Percentiles rank a stretch among this genome's conserved stretches.
Conservation (phyloP, 2,329 filamentous ascomycete species). For the Aspergillus texensis region DNA sequence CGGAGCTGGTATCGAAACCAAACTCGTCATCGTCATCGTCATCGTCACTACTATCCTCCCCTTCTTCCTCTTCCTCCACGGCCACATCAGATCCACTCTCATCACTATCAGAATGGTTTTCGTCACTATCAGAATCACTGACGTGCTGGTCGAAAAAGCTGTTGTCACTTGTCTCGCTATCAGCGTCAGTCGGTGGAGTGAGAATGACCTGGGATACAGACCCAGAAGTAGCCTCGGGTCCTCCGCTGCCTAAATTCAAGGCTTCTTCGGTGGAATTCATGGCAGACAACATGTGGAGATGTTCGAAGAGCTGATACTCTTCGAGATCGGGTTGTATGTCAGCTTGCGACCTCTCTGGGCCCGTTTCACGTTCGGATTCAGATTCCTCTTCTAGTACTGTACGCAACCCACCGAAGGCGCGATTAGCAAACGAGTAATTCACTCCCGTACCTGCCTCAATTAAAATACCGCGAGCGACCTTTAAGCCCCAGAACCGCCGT, state of each 20-base stretch:
- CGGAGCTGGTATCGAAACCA: conserved; percentile 34
- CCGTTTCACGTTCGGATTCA: conserved; percentile 37
- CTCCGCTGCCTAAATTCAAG: conserved; percentile 11
- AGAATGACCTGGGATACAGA: background rate
- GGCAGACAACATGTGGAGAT: background rate
- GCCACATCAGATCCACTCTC: conserved; percentile 13
- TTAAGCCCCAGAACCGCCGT: conserved; percentile 60
- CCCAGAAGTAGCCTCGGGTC: background rate
- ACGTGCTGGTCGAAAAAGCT: conserved; percentile 8
- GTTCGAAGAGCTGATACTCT: conserved; percentile 45
- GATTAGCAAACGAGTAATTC: conserved; percentile 60
- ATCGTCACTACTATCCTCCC: conserved; percentile 24
- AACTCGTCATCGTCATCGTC: conserved; percentile 27
- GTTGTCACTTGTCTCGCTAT: conserved; percentile 21
- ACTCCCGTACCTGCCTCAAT: conserved; percentile 60
- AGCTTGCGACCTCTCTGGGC: conserved; percentile 50
- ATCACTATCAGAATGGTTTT: conserved; percentile 6
- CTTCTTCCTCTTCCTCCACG: conserved; percentile 31
- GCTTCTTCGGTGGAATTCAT: background rate
- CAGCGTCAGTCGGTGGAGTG: conserved; percentile 4
- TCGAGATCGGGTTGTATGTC: conserved; percentile 53
- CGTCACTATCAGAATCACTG: background rate
- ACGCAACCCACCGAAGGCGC: conserved; percentile 64
- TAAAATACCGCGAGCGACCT: conserved; percentile 61
- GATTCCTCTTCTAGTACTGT: conserved; percentile 41